These are phyloP conservation scores for Conidiobolus coronatus DNA, from an alignment of 371 early-diverging fungal genomes.

Conservation along the genomic window DNA sequence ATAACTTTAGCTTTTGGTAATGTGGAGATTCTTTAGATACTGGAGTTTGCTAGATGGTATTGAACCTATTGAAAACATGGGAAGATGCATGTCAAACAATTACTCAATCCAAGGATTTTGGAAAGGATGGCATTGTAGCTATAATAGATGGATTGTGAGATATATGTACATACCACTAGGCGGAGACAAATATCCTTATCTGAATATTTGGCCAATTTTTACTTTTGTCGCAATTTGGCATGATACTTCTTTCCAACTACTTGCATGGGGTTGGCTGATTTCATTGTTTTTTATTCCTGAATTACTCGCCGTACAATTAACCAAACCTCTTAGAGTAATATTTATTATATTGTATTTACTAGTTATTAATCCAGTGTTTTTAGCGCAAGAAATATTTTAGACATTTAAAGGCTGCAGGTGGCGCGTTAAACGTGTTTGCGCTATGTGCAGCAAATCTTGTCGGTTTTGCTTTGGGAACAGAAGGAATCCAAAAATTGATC, in stretches of 20 bases:
- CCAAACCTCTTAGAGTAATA: slow-evolving; percentile 13
- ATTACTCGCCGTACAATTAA: slow-evolving; percentile 30
- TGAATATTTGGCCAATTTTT: slow-evolving; percentile 61
- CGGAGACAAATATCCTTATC: slow-evolving; percentile 30
- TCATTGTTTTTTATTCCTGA: slow-evolving; percentile 69
- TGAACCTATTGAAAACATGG: slow-evolving; percentile 75
- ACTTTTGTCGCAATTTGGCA: slow-evolving; percentile 95
- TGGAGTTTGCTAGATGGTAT: slow-evolving; percentile 78
- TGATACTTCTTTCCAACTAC: slow-evolving; percentile 54
- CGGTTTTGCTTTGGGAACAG: slow-evolving; percentile 76
- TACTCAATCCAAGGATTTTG: slow-evolving; percentile 77
- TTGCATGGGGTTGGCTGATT: slow-evolving; percentile 89
- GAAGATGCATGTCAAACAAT: slow-evolving; percentile 77
- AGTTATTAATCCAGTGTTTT: slow-evolving; percentile 16
- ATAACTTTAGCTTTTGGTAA: slow-evolving; percentile 60
- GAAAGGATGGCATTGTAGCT: slow-evolving; percentile 82
- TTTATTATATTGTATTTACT: not conserved
- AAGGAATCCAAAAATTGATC: slow-evolving; percentile 49
- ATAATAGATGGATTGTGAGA: slow-evolving; percentile 72
- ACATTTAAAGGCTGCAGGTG: slow-evolving; percentile 59
- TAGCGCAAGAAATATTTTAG: slow-evolving; percentile 40
- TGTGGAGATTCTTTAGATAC: slow-evolving; percentile 83
- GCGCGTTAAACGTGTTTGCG: slow-evolving; percentile 59
- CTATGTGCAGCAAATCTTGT: slow-evolving; percentile 91
- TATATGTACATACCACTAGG: slow-evolving; percentile 85